Evolutionary conservation across 2,329 filamentous ascomycete genomes (phyloP).

Genomic region (Blastomyces silverae): DNA sequence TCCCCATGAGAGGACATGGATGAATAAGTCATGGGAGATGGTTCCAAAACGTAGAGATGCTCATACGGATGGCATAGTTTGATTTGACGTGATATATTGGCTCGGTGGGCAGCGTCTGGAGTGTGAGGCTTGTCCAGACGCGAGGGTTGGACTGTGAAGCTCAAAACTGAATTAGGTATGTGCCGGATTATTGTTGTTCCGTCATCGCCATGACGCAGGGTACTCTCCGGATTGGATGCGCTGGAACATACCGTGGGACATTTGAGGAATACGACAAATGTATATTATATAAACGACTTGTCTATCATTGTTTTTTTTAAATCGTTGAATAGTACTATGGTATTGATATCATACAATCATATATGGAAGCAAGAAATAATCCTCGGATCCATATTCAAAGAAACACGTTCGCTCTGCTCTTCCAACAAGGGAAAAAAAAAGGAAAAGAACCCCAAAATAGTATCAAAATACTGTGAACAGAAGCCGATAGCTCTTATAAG

Average conservation of each 20-base stretch:
- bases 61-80: neutral
- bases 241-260: neutral
- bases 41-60: neutral
- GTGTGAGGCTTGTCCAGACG: neutral
- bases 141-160: neutral
- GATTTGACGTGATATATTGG: neutral
- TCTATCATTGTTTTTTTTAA: neutral
- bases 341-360: constrained; percentile 11
- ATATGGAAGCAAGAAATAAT: constrained; percentile 3
- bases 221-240: too few relatives aligned
- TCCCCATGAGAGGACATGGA: neutral
- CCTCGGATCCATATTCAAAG: neutral
- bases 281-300: neutral
- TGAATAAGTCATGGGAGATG: neutral
- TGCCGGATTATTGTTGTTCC: constrained; percentile 10
- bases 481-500: neutral
- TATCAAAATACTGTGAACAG: neutral
- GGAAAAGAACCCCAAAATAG: neutral
- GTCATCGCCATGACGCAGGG: neutral
- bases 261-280: neutral
- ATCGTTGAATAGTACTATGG: neutral
- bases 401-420: neutral
- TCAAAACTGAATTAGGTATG: neutral
- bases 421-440: neutral
- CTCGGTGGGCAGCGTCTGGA: neutral